phyloP scores from a whole-genome alignment of 768 basidiomycete genomes.

The Boletus sp. region DNA sequence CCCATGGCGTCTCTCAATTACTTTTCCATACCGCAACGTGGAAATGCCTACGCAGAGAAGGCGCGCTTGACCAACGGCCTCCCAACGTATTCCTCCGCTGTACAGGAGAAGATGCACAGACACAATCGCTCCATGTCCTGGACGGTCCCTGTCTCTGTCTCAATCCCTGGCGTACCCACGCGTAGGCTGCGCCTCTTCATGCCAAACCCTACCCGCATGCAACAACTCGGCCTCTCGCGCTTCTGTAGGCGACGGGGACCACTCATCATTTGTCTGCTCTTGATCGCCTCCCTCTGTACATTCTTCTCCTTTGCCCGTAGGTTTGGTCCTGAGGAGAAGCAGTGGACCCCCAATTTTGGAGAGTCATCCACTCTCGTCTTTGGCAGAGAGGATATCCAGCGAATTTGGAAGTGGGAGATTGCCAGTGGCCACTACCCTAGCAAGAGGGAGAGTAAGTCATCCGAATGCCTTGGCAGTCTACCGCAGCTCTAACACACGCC shows the following conservation, averaged over 20 bases:
- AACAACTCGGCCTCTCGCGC: conserved; percentile 52
- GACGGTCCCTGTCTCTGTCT: conserved; percentile 56
- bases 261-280: conserved; percentile 45
- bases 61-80: conserved; percentile 40
- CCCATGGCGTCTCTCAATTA: conserved; percentile 47
- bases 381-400: conserved; percentile 72
- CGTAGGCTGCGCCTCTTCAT: conserved; percentile 56
- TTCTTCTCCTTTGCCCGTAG: conserved; percentile 59
- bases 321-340: conserved; percentile 58
- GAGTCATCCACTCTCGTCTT: conserved; percentile 74
- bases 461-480: not conserved
- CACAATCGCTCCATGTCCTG: conserved; percentile 47
- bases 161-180: conserved; percentile 56
- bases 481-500: not conserved
- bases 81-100: conserved; percentile 52
- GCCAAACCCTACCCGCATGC: conserved; percentile 59
- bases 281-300: conserved; percentile 48
- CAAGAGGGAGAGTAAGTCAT: conserved; percentile 61
- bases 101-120: conserved; percentile 62
- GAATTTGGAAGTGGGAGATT: conserved; percentile 96
- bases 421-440: conserved; percentile 93
- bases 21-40: conserved; percentile 44
- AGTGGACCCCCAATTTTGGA: conserved; percentile 58
- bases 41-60: conserved; percentile 46
- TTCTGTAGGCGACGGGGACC: conserved; percentile 59